These are phyloP conservation scores for Pleurotus giganteus DNA, from an alignment of 768 basidiomycete species.

Conservation along the genomic window DNA sequence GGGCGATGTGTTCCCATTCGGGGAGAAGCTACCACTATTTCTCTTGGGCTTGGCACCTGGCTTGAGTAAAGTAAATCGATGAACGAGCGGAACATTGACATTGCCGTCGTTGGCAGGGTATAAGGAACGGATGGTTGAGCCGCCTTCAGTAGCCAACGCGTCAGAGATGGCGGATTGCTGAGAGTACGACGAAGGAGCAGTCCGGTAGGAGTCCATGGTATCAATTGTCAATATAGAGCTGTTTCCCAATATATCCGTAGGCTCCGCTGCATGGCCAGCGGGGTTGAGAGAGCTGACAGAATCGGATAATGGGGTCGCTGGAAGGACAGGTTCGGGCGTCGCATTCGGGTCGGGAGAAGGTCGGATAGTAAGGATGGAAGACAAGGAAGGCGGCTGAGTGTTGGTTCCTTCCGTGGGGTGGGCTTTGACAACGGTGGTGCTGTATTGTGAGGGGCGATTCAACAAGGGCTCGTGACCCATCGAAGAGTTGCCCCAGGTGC, in stretches of 20 bases:
- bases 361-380: slow-evolving; percentile 72
- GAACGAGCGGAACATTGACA: slow-evolving; percentile 53
- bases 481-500: slow-evolving; percentile 43
- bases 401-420: slow-evolving; percentile 36
- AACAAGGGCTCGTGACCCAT: slow-evolving; percentile 52
- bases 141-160: slow-evolving; percentile 73
- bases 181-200: slow-evolving; percentile 41
- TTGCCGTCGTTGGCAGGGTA: slow-evolving; percentile 24
- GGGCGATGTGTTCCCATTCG: slow-evolving; percentile 17
- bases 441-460: slow-evolving; percentile 51
- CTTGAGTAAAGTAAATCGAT: slow-evolving; percentile 85
- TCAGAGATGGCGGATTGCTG: slow-evolving; percentile 42
- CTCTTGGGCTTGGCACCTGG: slow-evolving; percentile 66
- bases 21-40: slow-evolving; percentile 31
- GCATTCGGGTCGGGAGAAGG: slow-evolving; percentile 51
- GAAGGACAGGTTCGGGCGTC: slow-evolving; percentile 37
- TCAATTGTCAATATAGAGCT: slow-evolving; percentile 53
- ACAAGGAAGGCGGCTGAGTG: slow-evolving; percentile 51
- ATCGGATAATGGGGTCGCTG: slow-evolving; percentile 27
- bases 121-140: slow-evolving; percentile 60
- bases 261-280: slow-evolving; percentile 21
- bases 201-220: slow-evolving; percentile 63
- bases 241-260: slow-evolving; percentile 22
- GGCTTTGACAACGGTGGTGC: slow-evolving; percentile 62
- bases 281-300: slow-evolving; percentile 19